Base-by-base conservation (phyloP, 2,329 filamentous ascomycete genomes). In the Neofusicoccum sp. region DNA sequence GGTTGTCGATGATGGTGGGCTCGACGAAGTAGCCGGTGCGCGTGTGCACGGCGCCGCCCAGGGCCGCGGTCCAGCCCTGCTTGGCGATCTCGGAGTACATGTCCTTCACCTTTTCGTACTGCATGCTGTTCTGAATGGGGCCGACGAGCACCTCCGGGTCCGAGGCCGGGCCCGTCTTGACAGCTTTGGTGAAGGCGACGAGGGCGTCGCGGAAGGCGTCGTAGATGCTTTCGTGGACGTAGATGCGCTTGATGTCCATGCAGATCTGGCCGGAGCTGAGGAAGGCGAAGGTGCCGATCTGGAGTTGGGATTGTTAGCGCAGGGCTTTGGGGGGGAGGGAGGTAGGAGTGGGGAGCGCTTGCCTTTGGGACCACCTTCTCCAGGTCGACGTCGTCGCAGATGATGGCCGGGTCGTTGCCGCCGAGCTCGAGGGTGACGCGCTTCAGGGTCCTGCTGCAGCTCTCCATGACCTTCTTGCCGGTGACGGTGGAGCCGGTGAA, bases 71-170 rank as follows among this genome's bases (percentile, higher is more conserved):
- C 66, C 82, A 79, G 53, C 82, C 81, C 40, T 82, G 80, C 64
- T 77, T 75, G 65, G 80, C 78, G 62, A 82, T 83, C 57, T 86
- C 82, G 5, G 78, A 76, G 59, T 88, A 79, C 63, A 86, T 80
- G 14, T 76, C 70, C 67, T 81, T 82, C 24, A 86, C 83, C 31
- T 80, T 81, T 45, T 86, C 82, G 68, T 80, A 89, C 71, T 89
- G 87, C 80, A 85, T 82, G 64, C 79, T 73, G 72, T 89, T 89
- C 63, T 86, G 85, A 3, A 89, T 73, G 0, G 87, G 87, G 0
- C 84, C 83, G 61, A 85, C 79, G 34, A 83, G 69, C 47, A 80
- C 76, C 41, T 75, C 75, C 51, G 72, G 77, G 61, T 80, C 71
- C 4, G 63, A 66, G 73, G 60, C 69, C 69, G 43, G 70, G 61